A percentile compares a stretch with the other conserved stretches of the same genome.
phyloP scores from a whole-genome alignment of 164 flowering plant species.

The Aristolochia contorta region DNA sequence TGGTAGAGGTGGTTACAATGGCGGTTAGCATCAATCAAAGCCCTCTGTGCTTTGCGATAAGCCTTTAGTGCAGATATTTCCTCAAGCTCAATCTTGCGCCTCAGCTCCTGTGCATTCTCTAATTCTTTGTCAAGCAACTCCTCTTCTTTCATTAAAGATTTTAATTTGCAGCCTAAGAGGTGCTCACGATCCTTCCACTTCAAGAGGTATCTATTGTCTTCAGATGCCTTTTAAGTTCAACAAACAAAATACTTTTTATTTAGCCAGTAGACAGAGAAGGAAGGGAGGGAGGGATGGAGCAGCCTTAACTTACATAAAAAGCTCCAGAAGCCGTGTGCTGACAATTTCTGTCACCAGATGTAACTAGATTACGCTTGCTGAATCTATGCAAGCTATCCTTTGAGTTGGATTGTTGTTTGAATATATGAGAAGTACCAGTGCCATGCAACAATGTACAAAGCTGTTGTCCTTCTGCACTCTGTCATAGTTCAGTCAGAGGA shows the following conservation, averaged over 20 bases:
- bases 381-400: constrained; percentile 1
- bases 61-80: constrained; percentile 75
- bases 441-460: constrained; percentile 3
- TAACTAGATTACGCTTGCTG: constrained; percentile 7
- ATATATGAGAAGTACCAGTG: constrained; percentile 1
- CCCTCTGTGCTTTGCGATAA: constrained; percentile 78
- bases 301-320: constrained; percentile 1
- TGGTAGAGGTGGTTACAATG: constrained; percentile 56
- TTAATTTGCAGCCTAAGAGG: constrained; percentile 1
- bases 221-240: no score
- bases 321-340: constrained; percentile 4
- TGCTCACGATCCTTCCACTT: no score
- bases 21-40: constrained; percentile 64
- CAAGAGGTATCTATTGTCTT: no score
- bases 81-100: constrained; percentile 67
- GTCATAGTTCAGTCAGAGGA: constrained; percentile 3
- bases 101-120: constrained; percentile 72
- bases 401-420: not conserved
- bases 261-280: no score
- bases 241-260: no score
- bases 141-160: constrained; percentile 45
- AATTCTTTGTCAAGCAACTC: constrained; percentile 67
- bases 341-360: constrained; percentile 10
- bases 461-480: constrained; percentile 7
- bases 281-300: not conserved